Evolutionary conservation across 768 basidiomycete species (phyloP).

Genomic region (Chalciporus chontae): DNA sequence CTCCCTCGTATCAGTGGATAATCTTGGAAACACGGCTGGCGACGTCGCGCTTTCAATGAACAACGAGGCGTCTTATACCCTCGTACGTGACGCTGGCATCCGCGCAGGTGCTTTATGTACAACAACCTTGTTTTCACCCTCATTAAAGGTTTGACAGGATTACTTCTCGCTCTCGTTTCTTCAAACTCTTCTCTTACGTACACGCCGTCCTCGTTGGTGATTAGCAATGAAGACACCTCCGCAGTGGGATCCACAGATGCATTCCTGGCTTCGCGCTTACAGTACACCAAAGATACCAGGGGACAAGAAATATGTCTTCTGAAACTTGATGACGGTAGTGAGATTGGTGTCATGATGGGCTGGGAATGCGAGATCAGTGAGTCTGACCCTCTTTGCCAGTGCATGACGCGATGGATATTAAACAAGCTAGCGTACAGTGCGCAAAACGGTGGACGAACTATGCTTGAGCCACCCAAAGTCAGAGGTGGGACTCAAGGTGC

Average conservation of each 20-base stretch:
- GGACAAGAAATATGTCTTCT: slow-evolving; percentile 85
- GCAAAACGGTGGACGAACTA: slow-evolving; percentile 67
- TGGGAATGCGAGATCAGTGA: slow-evolving; percentile 87
- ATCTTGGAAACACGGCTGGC: slow-evolving; percentile 76
- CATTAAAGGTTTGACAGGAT: slow-evolving; percentile 43
- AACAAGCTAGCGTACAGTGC: slow-evolving; percentile 48
- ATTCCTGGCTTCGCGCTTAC: slow-evolving; percentile 70
- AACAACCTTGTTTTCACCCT: slow-evolving; percentile 1
- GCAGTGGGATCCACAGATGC: slow-evolving; percentile 59
- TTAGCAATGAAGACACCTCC: slow-evolving; percentile 51
- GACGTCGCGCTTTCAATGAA: slow-evolving; percentile 90
- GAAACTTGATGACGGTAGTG: slow-evolving; percentile 55
- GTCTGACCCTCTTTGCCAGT: slow-evolving; percentile 9
- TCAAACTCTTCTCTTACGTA: slow-evolving; percentile 35
- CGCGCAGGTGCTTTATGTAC: slow-evolving; percentile 62
- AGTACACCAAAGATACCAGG: slow-evolving; percentile 61
- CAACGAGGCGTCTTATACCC: slow-evolving; percentile 63
- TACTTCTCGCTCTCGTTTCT: slow-evolving; percentile 63
- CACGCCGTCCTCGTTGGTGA: slow-evolving; percentile 32
- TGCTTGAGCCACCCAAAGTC: slow-evolving; percentile 49
- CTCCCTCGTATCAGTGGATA: slow-evolving; percentile 53
- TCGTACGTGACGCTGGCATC: slow-evolving; percentile 90
- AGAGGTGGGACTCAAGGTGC: slow-evolving; percentile 51
- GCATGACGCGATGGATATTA: slow-evolving; percentile 2
- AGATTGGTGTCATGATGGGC: slow-evolving; percentile 99